phyloP scores from a whole-genome alignment of 139 green algal genomes.

The Micromonas commoda region DNA sequence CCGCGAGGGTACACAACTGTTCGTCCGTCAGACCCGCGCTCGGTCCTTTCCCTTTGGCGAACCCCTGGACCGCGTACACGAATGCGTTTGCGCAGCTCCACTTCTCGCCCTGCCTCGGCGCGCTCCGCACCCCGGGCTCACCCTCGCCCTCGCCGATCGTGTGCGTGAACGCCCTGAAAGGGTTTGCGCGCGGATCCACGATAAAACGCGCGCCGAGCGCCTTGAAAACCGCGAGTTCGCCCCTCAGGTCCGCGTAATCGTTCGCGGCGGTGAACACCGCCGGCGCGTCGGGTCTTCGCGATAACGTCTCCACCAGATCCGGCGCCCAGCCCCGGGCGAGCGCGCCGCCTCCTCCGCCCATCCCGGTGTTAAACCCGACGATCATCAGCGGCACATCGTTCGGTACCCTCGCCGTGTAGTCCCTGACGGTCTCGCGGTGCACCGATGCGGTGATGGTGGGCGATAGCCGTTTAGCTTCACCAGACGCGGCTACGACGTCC shows the following conservation, averaged over 20 bases:
- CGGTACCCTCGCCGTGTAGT: neutral
- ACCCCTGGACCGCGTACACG: neutral
- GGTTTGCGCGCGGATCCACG: neutral
- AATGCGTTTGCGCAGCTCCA: neutral
- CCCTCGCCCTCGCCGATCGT: neutral
- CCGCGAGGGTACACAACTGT: neutral
- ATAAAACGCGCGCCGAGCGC: neutral
- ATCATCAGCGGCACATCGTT: neutral
- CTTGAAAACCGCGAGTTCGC: neutral
- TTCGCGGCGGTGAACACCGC: neutral
- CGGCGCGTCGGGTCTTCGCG: neutral
- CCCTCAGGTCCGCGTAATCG: neutral
- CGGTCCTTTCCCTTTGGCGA: neutral
- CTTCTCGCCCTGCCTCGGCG: neutral
- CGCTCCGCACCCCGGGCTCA: neutral
- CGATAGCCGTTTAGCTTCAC: neutral
- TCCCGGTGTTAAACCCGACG: neutral
- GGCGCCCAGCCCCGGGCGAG: neutral
- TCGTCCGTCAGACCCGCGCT: neutral
- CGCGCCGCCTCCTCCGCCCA: neutral
- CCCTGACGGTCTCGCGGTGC: neutral
- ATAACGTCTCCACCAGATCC: neutral
- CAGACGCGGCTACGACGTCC: neutral
- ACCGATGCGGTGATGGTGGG: neutral
- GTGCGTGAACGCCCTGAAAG: slow-evolving; percentile 2